Percentiles rank a stretch among this genome's conserved stretches.
Conservation (phyloP, 164 flowering plant genomes). For the Berberis thunbergii region DNA sequence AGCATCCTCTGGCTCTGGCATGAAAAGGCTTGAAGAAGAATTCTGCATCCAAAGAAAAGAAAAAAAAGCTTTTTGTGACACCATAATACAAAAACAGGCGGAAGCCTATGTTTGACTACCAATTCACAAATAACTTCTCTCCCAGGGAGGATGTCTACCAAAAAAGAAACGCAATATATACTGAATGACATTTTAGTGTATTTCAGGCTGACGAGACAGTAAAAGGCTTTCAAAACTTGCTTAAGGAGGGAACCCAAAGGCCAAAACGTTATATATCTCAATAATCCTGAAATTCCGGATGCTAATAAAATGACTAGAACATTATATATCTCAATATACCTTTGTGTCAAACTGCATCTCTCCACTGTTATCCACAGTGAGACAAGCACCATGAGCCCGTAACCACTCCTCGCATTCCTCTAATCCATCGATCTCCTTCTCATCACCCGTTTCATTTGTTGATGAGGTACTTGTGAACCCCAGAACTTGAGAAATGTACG, state of each 20-base stretch:
- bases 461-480: slow-evolving; percentile 43
- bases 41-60: slow-evolving; percentile 33
- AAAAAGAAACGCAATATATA: no score
- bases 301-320: no score
- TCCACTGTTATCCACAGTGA: slow-evolving; percentile 45
- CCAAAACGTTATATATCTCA: no score
- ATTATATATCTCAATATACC: slow-evolving; percentile 31
- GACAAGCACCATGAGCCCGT: slow-evolving; percentile 86
- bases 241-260: no score
- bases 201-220: no score
- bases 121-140: no score
- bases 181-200: no score
- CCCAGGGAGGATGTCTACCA: no score
- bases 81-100: not conserved
- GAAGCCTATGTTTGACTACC: no score
- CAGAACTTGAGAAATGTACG: slow-evolving; percentile 63
- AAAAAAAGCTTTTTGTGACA: not conserved
- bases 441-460: slow-evolving; percentile 30
- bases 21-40: slow-evolving; percentile 60
- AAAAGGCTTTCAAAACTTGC: no score
- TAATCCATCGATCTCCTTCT: slow-evolving; percentile 45
- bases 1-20: slow-evolving; percentile 98
- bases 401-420: slow-evolving; percentile 93
- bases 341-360: slow-evolving; percentile 79
- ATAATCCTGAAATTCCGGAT: no score